Evolutionary conservation across 2,329 filamentous ascomycete genomes (phyloP), one percentile per base, ranked within the genome.

Genomic region (Aureobasidium sp.): DNA sequence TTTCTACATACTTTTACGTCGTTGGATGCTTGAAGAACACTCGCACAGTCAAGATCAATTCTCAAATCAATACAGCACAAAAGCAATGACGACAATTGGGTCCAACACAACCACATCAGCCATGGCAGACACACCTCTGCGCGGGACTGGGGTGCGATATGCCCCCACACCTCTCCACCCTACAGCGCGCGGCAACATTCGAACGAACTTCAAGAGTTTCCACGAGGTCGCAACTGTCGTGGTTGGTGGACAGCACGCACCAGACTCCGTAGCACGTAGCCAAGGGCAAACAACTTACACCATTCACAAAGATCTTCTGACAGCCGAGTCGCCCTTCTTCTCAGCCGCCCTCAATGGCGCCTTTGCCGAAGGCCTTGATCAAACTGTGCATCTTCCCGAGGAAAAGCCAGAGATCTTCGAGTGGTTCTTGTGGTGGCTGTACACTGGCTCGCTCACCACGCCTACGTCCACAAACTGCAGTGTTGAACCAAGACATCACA

Each of bases 341-440:
- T 74, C 76, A 56, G 79, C 78, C 45, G 78, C 79, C 3, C 75
- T 82, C 50, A 76, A 75, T 33, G 74, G 76, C 56, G 68, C 72
- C 11, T 81, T 81, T 66, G 70, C 74, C 48, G 79, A 82, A 71
- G 74, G 75, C 27, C 65, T 70, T 24, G 69, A 73, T 24, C 74
- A 78, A 58, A 70, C 68, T 11, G 73, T 81, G 63, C 70, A 67
- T 7, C 72, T 81, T 15, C 74, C 76, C 37, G 77, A 78, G 62
- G 72, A 80, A 56, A 71, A 71, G 63, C 72, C 76, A 22, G 72
- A 76, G 33, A 73, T 73, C 62, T 81, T 81, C 68, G 77, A 79
- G 62, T 78, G 79, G 71, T 78, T 79, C 67, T 70, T 79, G n/a
- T 71, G 75, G 63, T 81, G 79, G 79, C 73, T 81, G 6, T 81